Evolutionary conservation across 192 early-diverging fungal species (phyloP), one percentile per base, ranked within the genome.

Genomic region (Coemansia sp.): DNA sequence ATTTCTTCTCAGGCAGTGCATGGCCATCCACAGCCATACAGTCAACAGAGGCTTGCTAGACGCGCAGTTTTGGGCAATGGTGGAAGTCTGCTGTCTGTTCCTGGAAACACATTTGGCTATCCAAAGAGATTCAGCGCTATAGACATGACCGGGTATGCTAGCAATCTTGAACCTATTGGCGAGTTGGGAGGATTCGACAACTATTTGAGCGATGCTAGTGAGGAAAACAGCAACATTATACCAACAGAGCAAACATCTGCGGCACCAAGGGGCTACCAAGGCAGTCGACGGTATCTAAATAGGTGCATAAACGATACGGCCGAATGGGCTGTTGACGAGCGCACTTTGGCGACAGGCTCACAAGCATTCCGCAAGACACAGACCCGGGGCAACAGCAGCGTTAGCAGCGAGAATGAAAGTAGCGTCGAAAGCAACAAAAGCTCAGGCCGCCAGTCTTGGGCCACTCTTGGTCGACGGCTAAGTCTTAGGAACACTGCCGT

Each of bases 191-290:
- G 56, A 11, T 76, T 76, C 7, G 69, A 75, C 48, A 63, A 64
- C 40, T 70, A 73, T 65, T 43, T 76, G 58, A 76, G 79, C 65
- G 79, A 77, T 25, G 72, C 59, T 9, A 76, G 75, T 62, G 71
- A 76, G 43, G 57, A 49, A 7, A 54, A 49, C 59, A 59, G 16
- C 17, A 5, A n/a, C 50, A 58, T 19, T 2, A 11, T 22, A 5
- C 25, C 20, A 9, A 12, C 19, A 54, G 11, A 7, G 9, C 51
- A 54, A 45, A 19, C 41, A 14, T 38, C 6, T 50, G 20, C 5
- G 9, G 16, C n/a, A 11, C 37, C 17, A 17, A 38, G 39, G 11
- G 25, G 14, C 39, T 59, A 41, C 39, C 57, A 59, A 19, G 19
- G 32, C 55, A 56, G 19, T 19, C 78, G 79, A 48, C 62, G 46